A percentile compares a stretch with the other conserved stretches of the same genome.
Conservation (phyloP, 164 flowering plant species). For the Berberis thunbergii region DNA sequence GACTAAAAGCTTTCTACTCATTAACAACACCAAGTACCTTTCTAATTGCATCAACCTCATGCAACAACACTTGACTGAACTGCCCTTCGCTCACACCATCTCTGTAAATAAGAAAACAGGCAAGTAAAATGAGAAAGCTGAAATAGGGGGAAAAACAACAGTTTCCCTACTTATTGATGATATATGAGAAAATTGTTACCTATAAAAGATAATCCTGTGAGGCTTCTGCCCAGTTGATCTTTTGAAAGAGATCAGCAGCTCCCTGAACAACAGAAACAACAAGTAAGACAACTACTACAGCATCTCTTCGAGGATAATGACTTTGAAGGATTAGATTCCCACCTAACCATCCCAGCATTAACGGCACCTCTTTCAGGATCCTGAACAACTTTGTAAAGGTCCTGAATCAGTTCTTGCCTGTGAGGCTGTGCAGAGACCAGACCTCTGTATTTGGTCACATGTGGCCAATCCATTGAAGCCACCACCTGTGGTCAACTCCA, state of each 20-base stretch:
- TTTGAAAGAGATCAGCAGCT: constrained; percentile 43
- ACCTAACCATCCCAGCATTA: constrained; percentile 69
- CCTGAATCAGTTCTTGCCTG: constrained; percentile 64
- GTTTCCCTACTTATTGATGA: no score
- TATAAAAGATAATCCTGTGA: constrained; percentile 65
- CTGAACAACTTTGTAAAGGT: constrained; percentile 34
- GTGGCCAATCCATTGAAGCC: constrained; percentile 38
- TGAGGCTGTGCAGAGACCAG: constrained; percentile 21
- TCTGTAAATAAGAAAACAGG: no score
- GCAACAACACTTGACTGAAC: no score
- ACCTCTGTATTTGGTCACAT: constrained; percentile 22
- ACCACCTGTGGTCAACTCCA: constrained; percentile 17
- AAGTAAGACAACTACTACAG: neutral
- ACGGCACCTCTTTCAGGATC: constrained; percentile 38
- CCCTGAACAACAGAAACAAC: constrained; percentile 32
- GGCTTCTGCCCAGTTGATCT: constrained; percentile 48
- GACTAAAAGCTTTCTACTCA: no score
- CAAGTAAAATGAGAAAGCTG: no score
- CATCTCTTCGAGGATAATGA: no score
- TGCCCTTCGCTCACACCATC: no score
- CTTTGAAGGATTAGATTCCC: neutral
- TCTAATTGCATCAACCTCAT: no score
- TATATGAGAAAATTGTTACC: constrained; percentile 24
- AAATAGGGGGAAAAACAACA: no score
- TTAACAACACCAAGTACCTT: no score